Base-by-base conservation (phyloP, 345 rosid genomes). In the Aquilaria yunnanensis region DNA sequence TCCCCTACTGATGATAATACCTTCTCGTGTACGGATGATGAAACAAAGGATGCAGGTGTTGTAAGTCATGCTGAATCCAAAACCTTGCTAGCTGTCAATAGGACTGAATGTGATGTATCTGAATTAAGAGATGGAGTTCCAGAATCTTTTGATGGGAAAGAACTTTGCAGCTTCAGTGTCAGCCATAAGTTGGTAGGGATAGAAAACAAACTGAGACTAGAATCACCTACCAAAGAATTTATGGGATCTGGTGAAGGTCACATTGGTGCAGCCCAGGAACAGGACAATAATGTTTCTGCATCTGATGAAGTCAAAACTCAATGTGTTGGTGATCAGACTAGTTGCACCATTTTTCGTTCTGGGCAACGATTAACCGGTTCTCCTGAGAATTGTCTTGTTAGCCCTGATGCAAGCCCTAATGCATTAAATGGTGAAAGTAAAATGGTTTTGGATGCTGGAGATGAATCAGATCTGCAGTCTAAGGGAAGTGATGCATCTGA, bases 301-400 rank as follows among this genome's bases (percentile, higher is more conserved):
- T 74, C 78, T 53, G 59, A 50, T 72, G 81, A 71, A 65, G 61
- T 47, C 10, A 70, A 59, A 56, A 53, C 52, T 64, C 56, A 61
- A 32, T 62, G 66, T 49, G 62, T 69, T 9, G 59, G 41, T 67
- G 71, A 78, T 23, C 64, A 56, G 60, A 68, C 58, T 65, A 32
- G 59, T 48, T 54, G 51, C 68, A 30, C 66, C 59, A 69, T 59
- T 62, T 63, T 70, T 23, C 65, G 61, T 43, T 62, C 67, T 46
- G 70, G 47, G 41, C 67, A 64, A 34, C 54, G 59, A 50, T 47
- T 66, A 61, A 31, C 13, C 5, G 69, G 61, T 59, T 69, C 64
- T 50, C 45, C 58, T 61, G 54, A 13, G 14, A 66, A 59, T 46
- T 33, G 37, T 33, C 30, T 23, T 41, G 5, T 14, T 31, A 12